A percentile compares a stretch with the other conserved stretches of the same genome.
Evolutionary conservation across 2,329 filamentous ascomycete genomes (phyloP).

Genomic region (Calonectria henricotiae): DNA sequence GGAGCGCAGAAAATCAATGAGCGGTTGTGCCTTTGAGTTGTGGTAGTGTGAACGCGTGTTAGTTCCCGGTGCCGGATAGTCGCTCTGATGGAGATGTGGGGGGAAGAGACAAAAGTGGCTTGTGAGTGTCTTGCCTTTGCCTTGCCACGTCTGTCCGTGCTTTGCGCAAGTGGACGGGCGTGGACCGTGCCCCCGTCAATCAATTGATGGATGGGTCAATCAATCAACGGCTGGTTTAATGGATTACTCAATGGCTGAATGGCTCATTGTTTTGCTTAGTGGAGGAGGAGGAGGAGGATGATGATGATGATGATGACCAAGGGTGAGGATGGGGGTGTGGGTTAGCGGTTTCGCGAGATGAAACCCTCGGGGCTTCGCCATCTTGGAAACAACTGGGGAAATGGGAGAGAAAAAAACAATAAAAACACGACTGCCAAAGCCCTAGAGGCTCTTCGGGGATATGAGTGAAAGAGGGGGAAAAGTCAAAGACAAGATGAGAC

Average conservation of each 20-base stretch:
- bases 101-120: conserved; percentile 27
- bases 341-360: conserved; percentile 25
- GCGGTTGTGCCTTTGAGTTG: conserved; percentile 30
- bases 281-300: not conserved
- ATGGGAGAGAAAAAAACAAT: not conserved
- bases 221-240: conserved; percentile 28
- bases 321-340: not conserved
- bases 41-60: conserved; percentile 32
- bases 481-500: conserved; percentile 30
- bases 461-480: conserved; percentile 10
- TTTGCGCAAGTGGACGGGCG: conserved; percentile 19
- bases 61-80: conserved; percentile 21
- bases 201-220: conserved; percentile 26
- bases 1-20: conserved; percentile 19
- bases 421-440: conserved; percentile 13
- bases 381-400: conserved; percentile 26
- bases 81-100: conserved; percentile 23
- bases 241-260: conserved; percentile 31
- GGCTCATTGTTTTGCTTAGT: conserved; percentile 7
- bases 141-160: conserved; percentile 26
- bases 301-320: conserved; percentile 9
- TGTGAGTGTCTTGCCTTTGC: conserved; percentile 26
- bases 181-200: conserved; percentile 33
- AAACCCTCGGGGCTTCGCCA: conserved; percentile 34
- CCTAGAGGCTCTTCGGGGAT: conserved; percentile 25